Base-by-base conservation (phyloP, 148 eudicot species). In the Arbutus unedo region DNA sequence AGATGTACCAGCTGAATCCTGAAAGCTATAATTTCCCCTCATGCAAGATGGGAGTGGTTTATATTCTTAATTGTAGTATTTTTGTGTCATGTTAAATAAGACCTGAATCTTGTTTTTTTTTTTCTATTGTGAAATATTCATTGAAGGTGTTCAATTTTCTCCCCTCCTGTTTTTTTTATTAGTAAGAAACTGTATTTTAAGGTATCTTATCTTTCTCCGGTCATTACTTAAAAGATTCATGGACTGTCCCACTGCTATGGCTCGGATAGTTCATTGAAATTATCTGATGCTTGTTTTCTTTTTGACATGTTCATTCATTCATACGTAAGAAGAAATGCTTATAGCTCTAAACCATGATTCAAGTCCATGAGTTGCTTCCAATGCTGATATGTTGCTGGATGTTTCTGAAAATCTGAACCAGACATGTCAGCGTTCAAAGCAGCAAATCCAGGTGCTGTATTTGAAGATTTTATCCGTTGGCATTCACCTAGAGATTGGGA, bases 401-500 rank as follows among this genome's bases (percentile, higher is more conserved):
- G 47, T 84, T 53, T 82, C 55, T 81, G 76, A 81, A 74, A 47
- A 64, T 75, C 23, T 86, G 78, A 82, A 89, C 23, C 87, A 94
- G 99, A 96, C 78, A 96, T 96, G 99, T 94, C 99, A 73, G 95
- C 98, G 73, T 96, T 96, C 74, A 96, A 96, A 88, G 99, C 98
- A 60, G 99, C 99, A 72, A 96, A 96, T 88, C 97, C 97, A 51
- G 97, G 91, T 84, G 95, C 99, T 85, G 91, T 89, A 31, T 96
- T 96, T 83, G 98, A 96, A 90, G 98, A 96, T 85, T 96, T 96
- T 79, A 96, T 96, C 56, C 89, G 99, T 77, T 96, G 99, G 99
- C 99, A 96, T 94, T 96, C 99, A 84, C 99, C 99, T 19, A 91
- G 92, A 89, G 99, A 96, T 85, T 96, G 99, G 99, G 93, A 93